phyloP scores from a whole-genome alignment of 495 filamentous ascomycete species.

The Bombardia bombarda region DNA sequence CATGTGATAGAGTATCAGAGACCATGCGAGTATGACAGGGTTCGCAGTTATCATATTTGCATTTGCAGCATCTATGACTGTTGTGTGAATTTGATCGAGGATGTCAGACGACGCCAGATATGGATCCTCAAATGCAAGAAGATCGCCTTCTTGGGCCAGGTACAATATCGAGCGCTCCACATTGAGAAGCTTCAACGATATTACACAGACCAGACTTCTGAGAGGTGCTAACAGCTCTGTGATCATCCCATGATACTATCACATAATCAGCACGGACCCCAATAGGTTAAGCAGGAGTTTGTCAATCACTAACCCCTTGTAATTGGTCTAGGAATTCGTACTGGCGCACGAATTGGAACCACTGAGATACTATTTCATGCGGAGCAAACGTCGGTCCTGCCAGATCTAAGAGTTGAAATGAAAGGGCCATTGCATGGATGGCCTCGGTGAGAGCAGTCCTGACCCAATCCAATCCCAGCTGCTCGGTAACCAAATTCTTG shows the following conservation, averaged over 20 bases:
- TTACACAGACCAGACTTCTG: conserved; percentile 58
- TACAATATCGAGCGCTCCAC: conserved; percentile 43
- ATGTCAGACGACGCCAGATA: conserved; percentile 58
- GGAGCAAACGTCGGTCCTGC: conserved; percentile 47
- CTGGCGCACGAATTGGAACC: conserved; percentile 63
- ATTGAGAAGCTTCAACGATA: conserved; percentile 68
- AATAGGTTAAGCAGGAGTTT: background rate
- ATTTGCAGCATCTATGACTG: conserved; percentile 44
- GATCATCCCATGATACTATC: conserved; percentile 31
- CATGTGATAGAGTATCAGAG: conserved; percentile 62
- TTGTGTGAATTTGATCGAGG: conserved; percentile 56
- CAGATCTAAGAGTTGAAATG: conserved; percentile 61
- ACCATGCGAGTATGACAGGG: conserved; percentile 70
- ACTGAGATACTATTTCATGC: conserved; percentile 50
- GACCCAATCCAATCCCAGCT: conserved; percentile 54
- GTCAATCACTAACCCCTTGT: conserved; percentile 43
- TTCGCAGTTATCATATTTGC: conserved; percentile 43
- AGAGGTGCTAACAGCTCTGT: conserved; percentile 53
- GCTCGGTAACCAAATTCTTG: conserved; percentile 26
- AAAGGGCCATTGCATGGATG: conserved; percentile 61
- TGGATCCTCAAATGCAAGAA: conserved; percentile 35
- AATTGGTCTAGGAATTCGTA: conserved; percentile 57
- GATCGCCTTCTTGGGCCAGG: conserved; percentile 31
- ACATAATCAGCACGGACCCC: conserved; percentile 12
- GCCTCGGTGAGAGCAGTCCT: conserved; percentile 57